These are phyloP conservation scores for Wickerhamiella brachini DNA, from an alignment of 805 yeast species.

Conservation along the genomic window DNA sequence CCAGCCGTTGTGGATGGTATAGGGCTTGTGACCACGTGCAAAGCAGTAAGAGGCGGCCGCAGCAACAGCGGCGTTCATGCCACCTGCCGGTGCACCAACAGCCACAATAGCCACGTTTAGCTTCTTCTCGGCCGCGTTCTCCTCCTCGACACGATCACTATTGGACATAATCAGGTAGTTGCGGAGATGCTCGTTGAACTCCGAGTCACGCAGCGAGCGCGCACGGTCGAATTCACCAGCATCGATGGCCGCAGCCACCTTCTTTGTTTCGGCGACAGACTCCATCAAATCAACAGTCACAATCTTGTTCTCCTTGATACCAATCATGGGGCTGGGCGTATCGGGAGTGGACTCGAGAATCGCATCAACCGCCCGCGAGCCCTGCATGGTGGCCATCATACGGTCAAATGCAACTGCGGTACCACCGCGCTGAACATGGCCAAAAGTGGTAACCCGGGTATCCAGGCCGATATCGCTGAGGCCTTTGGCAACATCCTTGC, in stretches of 20 bases:
- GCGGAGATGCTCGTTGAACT: slow-evolving; percentile 64
- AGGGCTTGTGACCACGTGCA: slow-evolving; percentile 81
- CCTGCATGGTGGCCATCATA: slow-evolving; percentile 83
- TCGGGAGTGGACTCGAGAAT: slow-evolving; percentile 77
- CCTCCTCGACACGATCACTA: slow-evolving; percentile 48
- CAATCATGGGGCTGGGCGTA: slow-evolving; percentile 91
- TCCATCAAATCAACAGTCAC: slow-evolving; percentile 76
- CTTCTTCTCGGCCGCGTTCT: slow-evolving; percentile 42
- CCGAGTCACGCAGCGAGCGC: slow-evolving; percentile 74
- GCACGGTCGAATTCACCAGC: slow-evolving; percentile 73
- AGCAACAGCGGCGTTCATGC: slow-evolving; percentile 81
- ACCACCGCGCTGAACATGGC: slow-evolving; percentile 99
- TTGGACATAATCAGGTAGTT: slow-evolving; percentile 61
- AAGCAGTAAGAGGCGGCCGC: slow-evolving; percentile 84
- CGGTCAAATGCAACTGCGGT: slow-evolving; percentile 94
- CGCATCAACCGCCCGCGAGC: slow-evolving; percentile 94
- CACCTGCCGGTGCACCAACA: slow-evolving; percentile 97
- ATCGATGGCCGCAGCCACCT: slow-evolving; percentile 82
- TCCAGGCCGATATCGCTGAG: slow-evolving; percentile 78
- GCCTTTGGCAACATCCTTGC: slow-evolving; percentile 69
- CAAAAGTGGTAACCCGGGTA: slow-evolving; percentile 87
- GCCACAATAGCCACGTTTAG: slow-evolving; percentile 74
- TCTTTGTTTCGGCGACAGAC: slow-evolving; percentile 73
- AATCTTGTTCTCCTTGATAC: slow-evolving; percentile 74
- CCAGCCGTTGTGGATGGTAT: slow-evolving; percentile 87